Evolutionary conservation across 2,329 filamentous ascomycete genomes (phyloP).

Genomic region (Penicillium sp.): DNA sequence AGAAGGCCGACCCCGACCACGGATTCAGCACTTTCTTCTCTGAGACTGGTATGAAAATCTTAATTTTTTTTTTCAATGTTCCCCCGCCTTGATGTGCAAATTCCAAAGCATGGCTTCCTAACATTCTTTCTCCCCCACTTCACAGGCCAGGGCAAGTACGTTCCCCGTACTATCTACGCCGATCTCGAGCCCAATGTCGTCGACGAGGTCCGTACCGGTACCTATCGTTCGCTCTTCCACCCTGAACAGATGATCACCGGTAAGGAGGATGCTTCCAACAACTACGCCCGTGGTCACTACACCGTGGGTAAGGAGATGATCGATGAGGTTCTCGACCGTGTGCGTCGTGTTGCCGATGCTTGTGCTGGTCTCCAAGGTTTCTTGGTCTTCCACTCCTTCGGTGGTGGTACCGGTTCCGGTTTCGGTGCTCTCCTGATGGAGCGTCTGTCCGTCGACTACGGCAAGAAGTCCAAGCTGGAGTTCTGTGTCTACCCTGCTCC

Average conservation of each 20-base stretch:
- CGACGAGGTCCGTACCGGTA: constrained; percentile 96
- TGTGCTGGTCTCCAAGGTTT: constrained; percentile 98
- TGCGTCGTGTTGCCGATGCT: constrained; percentile 95
- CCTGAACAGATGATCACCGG: constrained; percentile 99
- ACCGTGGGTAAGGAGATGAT: constrained; percentile 99
- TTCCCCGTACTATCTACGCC: constrained; percentile 97
- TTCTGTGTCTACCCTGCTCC: constrained; percentile 99
- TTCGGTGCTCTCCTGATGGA: constrained; percentile 99
- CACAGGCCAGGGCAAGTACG: constrained; percentile 94
- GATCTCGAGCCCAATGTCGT: constrained; percentile 99
- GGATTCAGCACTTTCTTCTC: constrained; percentile 99
- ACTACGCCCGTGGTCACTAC: constrained; percentile 99
- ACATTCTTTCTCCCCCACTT: constrained; percentile 19
- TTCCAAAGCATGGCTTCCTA: constrained; percentile 11
- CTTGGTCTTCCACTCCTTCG: constrained; percentile 99
- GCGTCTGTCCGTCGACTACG: constrained; percentile 96
- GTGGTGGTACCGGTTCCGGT: constrained; percentile 96
- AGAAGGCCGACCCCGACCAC: constrained; percentile 86
- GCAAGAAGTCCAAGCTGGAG: constrained; percentile 99
- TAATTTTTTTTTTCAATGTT: constrained; percentile 21
- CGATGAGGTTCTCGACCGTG: constrained; percentile 95
- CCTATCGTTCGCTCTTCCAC: constrained; percentile 96
- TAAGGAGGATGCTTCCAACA: constrained; percentile 99
- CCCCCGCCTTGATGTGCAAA: constrained; percentile 11
- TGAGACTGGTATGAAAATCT: constrained; percentile 76